Conservation (phyloP, 1,284 basidiomycete species). For the Thelephora terrestris region DNA sequence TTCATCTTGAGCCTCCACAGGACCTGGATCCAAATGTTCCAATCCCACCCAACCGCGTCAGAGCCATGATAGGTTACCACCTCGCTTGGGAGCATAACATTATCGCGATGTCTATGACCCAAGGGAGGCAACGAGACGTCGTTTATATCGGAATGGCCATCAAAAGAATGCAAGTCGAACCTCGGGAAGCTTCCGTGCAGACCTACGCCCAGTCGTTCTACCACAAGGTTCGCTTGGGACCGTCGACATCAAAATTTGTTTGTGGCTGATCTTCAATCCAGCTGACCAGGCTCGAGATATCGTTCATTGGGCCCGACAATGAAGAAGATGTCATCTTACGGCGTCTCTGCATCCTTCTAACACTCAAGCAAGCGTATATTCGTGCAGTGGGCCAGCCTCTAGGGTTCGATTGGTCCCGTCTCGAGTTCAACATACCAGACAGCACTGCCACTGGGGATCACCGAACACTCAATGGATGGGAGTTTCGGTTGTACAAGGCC, state of each 20-base stretch:
- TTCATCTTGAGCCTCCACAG: neutral
- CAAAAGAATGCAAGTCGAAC: conserved; percentile 51
- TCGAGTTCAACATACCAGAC: conserved; percentile 66
- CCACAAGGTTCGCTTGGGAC: conserved; percentile 47
- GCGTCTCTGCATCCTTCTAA: conserved; percentile 61
- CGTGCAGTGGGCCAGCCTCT: conserved; percentile 70
- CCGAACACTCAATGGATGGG: conserved; percentile 63
- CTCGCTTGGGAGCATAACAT: conserved; percentile 56
- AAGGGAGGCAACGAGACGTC: conserved; percentile 61
- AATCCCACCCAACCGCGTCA: conserved; percentile 43
- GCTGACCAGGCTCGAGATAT: conserved; percentile 54
- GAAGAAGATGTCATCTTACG: conserved; percentile 57
- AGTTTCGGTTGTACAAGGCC: conserved; percentile 71
- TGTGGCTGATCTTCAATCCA: conserved; percentile 16
- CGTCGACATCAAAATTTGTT: neutral
- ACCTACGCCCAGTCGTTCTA: conserved; percentile 60
- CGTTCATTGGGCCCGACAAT: conserved; percentile 38
- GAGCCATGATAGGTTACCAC: conserved; percentile 72
- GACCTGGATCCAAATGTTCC: conserved; percentile 1
- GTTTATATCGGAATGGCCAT: conserved; percentile 70
- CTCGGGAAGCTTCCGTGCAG: conserved; percentile 42
- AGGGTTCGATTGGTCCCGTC: conserved; percentile 69
- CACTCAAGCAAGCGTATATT: conserved; percentile 70
- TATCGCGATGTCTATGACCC: conserved; percentile 74
- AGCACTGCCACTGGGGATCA: conserved; percentile 54